Evolutionary conservation across 768 basidiomycete genomes (phyloP), one percentile per base, ranked within the genome.

Genomic region (Lactifluus piperatus): DNA sequence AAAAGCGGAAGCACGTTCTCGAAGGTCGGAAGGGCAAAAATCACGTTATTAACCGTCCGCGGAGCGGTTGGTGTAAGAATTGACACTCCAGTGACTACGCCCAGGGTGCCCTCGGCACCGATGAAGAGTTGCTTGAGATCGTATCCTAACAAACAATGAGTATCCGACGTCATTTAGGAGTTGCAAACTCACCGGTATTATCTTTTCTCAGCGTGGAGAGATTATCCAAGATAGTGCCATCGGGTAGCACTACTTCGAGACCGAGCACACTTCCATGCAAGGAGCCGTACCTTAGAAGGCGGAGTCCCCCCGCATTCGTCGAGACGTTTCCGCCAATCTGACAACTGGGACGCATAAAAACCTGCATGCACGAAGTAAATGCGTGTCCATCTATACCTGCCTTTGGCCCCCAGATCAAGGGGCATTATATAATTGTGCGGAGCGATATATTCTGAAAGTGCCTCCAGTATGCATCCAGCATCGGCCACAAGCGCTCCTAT

Each of bases 61-160:
- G 86, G 84, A 62, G 87, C 79, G 48, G 90, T 77, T 0, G 97
- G 90, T 22, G 94, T 91, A 61, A 97, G 79, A 68, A 99, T 94
- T 4, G 94, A 97, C 39, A 97, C 89, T 24, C 82, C 97, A 11
- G 97, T 99, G 60, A 99, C 84, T 56, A 99, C 78, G 46, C 97
- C 97, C 24, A 99, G 84, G 0, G 95, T 97, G 52, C 97, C 97
- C 70, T 99, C 97, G 6, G 90, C 86, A 13, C 97, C 97, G 65
- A 99, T 97, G 74, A 98, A 99, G 18, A 99, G 81, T 68, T 99
- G 97, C 72, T 99, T 98, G 47, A 99, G 78, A 71, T 99, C 97
- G 70, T 97, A 97, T 13, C 97, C 95, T 64, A 18, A 16, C 2
- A 18, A 18, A 14, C 6, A 6, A 51, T 93, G 65, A 24, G n/a